phyloP scores from a whole-genome alignment of 73 alveolate species.

The Symbiodinium pilosum region DNA sequence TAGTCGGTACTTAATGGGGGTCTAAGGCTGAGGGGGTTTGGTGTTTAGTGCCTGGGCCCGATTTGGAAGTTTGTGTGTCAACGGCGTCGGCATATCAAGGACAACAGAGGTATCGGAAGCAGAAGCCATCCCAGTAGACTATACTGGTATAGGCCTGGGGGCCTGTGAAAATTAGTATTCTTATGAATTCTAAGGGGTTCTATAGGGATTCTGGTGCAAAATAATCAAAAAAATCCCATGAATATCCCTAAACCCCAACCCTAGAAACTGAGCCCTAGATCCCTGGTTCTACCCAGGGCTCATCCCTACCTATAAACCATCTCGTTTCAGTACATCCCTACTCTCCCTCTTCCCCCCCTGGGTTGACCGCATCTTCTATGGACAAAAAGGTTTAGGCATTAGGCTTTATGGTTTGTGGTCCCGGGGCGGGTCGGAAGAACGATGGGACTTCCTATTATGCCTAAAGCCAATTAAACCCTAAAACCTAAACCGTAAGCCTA shows the following conservation, averaged over 20 bases:
- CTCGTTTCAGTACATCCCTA: no score
- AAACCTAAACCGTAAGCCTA: not conserved
- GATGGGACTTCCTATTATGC: no score
- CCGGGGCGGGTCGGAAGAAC: not conserved
- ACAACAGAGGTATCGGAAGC: no score
- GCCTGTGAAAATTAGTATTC: not conserved
- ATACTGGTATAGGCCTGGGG: not conserved
- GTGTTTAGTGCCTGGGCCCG: not conserved
- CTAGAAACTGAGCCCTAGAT: not conserved
- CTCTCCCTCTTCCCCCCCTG: not conserved
- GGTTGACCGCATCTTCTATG: not conserved
- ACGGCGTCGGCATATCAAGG: no score
- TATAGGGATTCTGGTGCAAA: not conserved
- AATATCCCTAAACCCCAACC: not conserved
- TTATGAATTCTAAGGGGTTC: not conserved
- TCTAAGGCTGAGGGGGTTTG: not conserved
- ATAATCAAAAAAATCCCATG: no score
- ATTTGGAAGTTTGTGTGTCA: not conserved
- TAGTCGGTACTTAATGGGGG: not conserved
- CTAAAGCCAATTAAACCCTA: not conserved
- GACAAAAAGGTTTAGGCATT: not conserved
- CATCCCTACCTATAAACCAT: no score
- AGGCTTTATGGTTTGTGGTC: not conserved
- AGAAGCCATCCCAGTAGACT: no score
- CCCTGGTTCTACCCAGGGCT: not conserved